Conservation (phyloP, 2,329 filamentous ascomycete genomes). For the Lachnellula occidentalis region DNA sequence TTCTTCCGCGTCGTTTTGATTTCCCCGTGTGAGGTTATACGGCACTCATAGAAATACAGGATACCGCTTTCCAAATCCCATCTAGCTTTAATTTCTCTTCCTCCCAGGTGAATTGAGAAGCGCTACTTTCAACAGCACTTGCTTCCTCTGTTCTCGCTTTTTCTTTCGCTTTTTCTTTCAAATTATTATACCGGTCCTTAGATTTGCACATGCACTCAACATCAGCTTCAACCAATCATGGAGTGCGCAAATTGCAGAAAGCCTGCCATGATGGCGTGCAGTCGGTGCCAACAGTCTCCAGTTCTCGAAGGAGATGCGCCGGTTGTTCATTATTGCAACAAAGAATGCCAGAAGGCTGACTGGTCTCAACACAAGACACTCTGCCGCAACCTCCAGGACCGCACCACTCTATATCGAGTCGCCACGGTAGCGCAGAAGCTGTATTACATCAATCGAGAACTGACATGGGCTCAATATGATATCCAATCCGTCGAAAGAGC, state of each 20-base stretch:
- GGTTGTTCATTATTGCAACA: neutral
- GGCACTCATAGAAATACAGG: too few relatives aligned
- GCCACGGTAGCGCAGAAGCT: neutral
- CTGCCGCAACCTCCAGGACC: neutral
- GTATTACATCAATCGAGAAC: slow-evolving; percentile 1
- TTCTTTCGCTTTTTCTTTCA: too few relatives aligned
- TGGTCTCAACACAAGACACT: neutral
- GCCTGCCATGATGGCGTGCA: neutral
- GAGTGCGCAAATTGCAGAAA: slow-evolving; percentile 1
- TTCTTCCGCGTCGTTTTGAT: too few relatives aligned
- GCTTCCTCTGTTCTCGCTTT: too few relatives aligned
- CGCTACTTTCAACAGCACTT: too few relatives aligned
- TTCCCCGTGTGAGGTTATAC: too few relatives aligned
- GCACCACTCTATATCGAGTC: neutral
- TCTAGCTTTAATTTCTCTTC: too few relatives aligned
- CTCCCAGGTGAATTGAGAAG: too few relatives aligned
- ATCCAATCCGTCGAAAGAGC: neutral
- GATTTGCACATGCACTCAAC: neutral
- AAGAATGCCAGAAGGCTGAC: neutral
- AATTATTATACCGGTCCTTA: too few relatives aligned
- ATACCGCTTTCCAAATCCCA: too few relatives aligned
- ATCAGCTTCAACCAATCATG: neutral
- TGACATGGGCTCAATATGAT: neutral
- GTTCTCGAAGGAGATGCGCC: neutral
- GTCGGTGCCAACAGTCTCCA: neutral